Percentiles rank a stretch among this genome's conserved stretches.
Conservation (phyloP, 1,284 basidiomycete genomes). For the Tilletia caries region DNA sequence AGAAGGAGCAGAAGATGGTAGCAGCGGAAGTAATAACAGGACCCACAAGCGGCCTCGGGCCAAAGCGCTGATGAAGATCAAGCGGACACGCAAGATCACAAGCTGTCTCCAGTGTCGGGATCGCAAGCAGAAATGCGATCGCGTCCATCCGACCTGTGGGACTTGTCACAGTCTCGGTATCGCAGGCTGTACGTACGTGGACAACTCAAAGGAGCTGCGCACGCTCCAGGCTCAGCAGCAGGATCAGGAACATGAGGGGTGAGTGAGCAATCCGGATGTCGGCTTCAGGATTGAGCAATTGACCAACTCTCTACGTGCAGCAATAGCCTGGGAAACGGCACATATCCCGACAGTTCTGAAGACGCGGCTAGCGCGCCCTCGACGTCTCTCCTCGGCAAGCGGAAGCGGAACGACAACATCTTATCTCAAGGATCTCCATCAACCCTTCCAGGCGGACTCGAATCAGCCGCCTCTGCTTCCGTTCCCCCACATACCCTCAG, state of each 20-base stretch:
- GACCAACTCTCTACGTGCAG: too few species aligned
- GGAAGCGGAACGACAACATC: slow-evolving; percentile 27
- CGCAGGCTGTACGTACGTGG: slow-evolving; percentile 36
- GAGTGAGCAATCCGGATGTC: neutral
- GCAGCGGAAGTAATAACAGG: neutral
- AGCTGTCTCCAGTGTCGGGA: slow-evolving; percentile 42
- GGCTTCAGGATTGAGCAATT: too few species aligned
- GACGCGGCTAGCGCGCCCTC: neutral
- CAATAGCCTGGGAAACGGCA: too few species aligned
- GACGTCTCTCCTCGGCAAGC: slow-evolving; percentile 29
- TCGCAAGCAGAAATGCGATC: slow-evolving; percentile 47
- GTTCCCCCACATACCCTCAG: neutral
- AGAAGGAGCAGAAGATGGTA: neutral
- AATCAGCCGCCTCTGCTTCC: slow-evolving; percentile 19
- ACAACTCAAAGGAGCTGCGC: slow-evolving; percentile 24
- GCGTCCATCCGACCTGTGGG: slow-evolving; percentile 39
- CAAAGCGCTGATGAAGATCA: slow-evolving; percentile 37
- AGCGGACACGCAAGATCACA: slow-evolving; percentile 39
- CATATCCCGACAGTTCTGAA: too few species aligned
- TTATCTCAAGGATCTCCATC: neutral
- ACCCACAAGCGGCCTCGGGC: slow-evolving; percentile 16
- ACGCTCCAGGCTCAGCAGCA: neutral
- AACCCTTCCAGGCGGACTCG: neutral
- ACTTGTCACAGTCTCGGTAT: slow-evolving; percentile 36
- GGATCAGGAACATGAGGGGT: neutral